phyloP scores from a whole-genome alignment of 1,139 yeast genomes.

The Yueomyces sp. region DNA sequence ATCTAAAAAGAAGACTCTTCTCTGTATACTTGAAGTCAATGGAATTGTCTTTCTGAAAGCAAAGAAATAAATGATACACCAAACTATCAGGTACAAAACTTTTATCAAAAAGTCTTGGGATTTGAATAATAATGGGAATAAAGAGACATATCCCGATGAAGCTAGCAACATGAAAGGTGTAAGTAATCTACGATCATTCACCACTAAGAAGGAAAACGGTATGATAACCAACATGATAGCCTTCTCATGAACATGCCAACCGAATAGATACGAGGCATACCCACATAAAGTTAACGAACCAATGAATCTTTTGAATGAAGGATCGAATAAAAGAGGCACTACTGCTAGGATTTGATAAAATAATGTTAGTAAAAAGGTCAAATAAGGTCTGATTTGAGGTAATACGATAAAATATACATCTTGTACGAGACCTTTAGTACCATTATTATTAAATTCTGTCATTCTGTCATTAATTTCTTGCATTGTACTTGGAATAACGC shows the following conservation, averaged over 20 bases:
- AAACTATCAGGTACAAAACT: conserved; percentile 63
- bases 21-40: conserved; percentile 29
- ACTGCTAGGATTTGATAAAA: conserved; percentile 69
- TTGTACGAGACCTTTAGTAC: conserved; percentile 79
- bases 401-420: conserved; percentile 72
- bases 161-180: conserved; percentile 56
- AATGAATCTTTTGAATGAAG: conserved; percentile 64
- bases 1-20: conserved; percentile 53
- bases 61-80: conserved; percentile 70
- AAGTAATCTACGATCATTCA: conserved; percentile 58
- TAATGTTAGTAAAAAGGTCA: conserved; percentile 66
- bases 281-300: conserved; percentile 87
- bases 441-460: conserved; percentile 31
- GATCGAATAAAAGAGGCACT: conserved; percentile 62
- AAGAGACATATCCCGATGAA: conserved; percentile 74
- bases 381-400: conserved; percentile 67
- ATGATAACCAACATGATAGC: conserved; percentile 82
- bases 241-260: conserved; percentile 99
- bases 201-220: conserved; percentile 72
- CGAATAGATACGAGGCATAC: conserved; percentile 80
- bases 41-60: conserved; percentile 59
- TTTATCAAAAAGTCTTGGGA: conserved; percentile 71
- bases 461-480: conserved; percentile 21
- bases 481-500: conserved; percentile 19
- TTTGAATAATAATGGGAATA: conserved; percentile 79